Base-by-base conservation (phyloP, 2,329 filamentous ascomycete species). In the Aspergillus pseudonomiae region DNA sequence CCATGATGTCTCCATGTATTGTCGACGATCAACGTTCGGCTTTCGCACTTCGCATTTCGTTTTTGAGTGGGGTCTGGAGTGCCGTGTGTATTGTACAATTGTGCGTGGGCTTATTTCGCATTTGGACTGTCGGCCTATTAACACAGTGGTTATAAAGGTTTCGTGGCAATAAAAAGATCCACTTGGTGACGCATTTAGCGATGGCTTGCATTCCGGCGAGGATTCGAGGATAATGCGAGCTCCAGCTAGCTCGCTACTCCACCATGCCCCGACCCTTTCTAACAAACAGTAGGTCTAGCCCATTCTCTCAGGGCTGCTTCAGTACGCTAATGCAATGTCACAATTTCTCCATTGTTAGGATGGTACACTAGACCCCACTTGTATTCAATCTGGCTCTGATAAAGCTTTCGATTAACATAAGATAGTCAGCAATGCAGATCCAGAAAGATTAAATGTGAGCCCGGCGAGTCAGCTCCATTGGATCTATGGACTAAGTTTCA, bases 381-480 rank as follows among this genome's bases (percentile, higher is more conserved):
- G 11, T 11, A 19, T 10, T n/a, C 28, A 24, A 11, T 32, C 10
- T 34, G 2, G 16, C 4, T 14, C 32, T 9, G n/a, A n/a, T 5
- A 24, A 6, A 26, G 28, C 28, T 32, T 32, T 32, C 11, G 19
- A 32, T 21, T 55, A 39, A 55, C 32, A 16, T 14, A 5, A 48
- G 6, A 34, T 36, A 64, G 62, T 46, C 46, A 64, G 32, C 19
- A 39, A 28, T 64, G 62, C 32, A 58, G 62, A n/a, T 54, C 19
- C 30, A 55, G 62, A 41, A 64, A 61, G 30, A 19, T 64, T 12
- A 62, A 62, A 41, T 64, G 62, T 64, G 11, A n/a, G 48, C 14
- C 28, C 2, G 4, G 2, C 26, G n/a, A 21, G 3, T 12, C 28
- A 50, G 43, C 24, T n/a, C 2, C 53, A 4, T 12, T 34, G 2